A percentile compares a stretch with the other conserved stretches of the same genome.
Conservation (phyloP, 176 grass and related monocot species). For the Avena insularis region DNA sequence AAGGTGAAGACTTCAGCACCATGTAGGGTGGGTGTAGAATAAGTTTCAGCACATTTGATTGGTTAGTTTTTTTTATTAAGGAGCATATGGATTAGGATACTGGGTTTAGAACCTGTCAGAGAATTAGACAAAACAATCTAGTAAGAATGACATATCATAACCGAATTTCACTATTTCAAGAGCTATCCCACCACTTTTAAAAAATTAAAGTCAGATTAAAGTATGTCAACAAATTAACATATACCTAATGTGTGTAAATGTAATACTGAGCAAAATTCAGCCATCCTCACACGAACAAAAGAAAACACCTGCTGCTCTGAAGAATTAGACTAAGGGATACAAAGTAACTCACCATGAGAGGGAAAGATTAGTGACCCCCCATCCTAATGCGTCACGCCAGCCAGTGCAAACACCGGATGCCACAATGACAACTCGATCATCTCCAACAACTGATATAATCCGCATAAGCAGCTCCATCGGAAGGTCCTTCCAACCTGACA, state of each 20-base stretch:
- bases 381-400: constrained; percentile 78
- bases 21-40: neutral
- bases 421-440: constrained; percentile 69
- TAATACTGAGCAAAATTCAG: neutral
- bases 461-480: constrained; percentile 85
- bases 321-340: neutral
- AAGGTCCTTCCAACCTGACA: constrained; percentile 97
- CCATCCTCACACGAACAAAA: neutral
- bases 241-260: neutral
- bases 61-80: neutral
- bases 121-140: constrained; percentile 4
- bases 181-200: neutral
- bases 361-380: constrained; percentile 71
- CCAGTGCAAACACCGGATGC: constrained; percentile 92
- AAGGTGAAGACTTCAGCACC: neutral
- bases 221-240: neutral
- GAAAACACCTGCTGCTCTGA: neutral
- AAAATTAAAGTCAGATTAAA: neutral
- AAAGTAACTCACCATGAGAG: constrained; percentile 65
- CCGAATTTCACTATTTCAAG: neutral
- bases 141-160: neutral
- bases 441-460: constrained; percentile 59
- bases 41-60: neutral
- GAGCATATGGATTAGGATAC: constrained; percentile 20
- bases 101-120: neutral